Evolutionary conservation across 2,329 filamentous ascomycete species (phyloP).

Genomic region (Penicillium sumatraense): DNA sequence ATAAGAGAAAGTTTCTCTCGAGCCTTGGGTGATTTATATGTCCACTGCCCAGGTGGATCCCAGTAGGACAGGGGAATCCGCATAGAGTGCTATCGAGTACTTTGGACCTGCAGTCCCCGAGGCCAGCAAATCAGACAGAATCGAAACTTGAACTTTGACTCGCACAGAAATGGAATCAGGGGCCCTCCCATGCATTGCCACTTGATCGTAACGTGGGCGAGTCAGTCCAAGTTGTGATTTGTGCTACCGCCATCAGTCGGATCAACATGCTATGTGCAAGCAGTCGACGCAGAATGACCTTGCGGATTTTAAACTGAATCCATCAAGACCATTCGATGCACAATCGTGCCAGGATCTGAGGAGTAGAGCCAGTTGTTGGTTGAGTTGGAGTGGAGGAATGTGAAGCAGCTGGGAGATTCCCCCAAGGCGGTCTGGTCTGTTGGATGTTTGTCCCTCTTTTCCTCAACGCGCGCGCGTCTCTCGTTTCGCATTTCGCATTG

Average conservation of each 20-base stretch:
- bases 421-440: constrained; percentile 23
- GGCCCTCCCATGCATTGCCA: not conserved
- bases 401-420: not conserved
- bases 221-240: constrained; percentile 3
- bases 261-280: not conserved
- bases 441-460: constrained; percentile 17
- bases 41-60: not conserved
- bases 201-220: constrained; percentile 1
- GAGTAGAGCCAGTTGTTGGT: no score
- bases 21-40: no score
- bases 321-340: not conserved
- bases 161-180: no score
- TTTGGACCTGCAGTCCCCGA: constrained; percentile 9
- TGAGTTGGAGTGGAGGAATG: not conserved
- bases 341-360: not conserved
- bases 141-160: not conserved
- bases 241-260: constrained; percentile 6
- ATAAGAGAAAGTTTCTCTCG: no score
- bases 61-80: no score
- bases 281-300: not conserved
- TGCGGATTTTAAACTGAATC: not conserved
- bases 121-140: not conserved
- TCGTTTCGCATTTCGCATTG: constrained; percentile 8
- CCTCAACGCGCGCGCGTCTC: constrained; percentile 13
- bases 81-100: no score